Conservation (phyloP, 2,329 filamentous ascomycete genomes). For the Hawksworthiomyces lignivorus region DNA sequence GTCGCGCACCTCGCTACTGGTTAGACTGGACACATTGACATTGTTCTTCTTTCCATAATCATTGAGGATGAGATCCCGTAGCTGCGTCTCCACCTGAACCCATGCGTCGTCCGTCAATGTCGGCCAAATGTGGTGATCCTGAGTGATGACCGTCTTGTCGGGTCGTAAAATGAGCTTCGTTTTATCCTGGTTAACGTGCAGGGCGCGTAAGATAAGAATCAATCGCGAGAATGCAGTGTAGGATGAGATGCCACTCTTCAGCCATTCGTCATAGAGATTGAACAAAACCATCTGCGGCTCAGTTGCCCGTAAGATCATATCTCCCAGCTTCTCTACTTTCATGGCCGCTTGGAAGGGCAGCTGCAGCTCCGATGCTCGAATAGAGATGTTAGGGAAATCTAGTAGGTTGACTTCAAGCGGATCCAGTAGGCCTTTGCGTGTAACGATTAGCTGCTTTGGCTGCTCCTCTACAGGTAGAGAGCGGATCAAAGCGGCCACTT, state of each 20-base stretch:
- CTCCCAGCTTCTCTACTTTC: slow-evolving; percentile 98
- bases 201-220: slow-evolving; percentile 82
- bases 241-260: slow-evolving; percentile 87
- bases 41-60: slow-evolving; percentile 99
- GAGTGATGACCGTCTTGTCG: slow-evolving; percentile 96
- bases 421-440: slow-evolving; percentile 92
- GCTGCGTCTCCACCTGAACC: slow-evolving; percentile 98
- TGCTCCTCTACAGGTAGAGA: slow-evolving; percentile 96
- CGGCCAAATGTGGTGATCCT: slow-evolving; percentile 99
- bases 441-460: slow-evolving; percentile 97
- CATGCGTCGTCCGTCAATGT: slow-evolving; percentile 90
- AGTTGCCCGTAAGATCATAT: slow-evolving; percentile 96
- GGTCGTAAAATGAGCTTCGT: slow-evolving; percentile 91
- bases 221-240: slow-evolving; percentile 97
- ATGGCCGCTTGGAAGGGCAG: slow-evolving; percentile 98
- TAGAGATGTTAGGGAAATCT: slow-evolving; percentile 98
- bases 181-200: slow-evolving; percentile 98
- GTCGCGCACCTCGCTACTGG: slow-evolving; percentile 92
- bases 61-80: slow-evolving; percentile 92
- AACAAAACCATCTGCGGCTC: slow-evolving; percentile 99
- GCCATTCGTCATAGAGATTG: slow-evolving; percentile 97
- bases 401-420: slow-evolving; percentile 94
- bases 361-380: slow-evolving; percentile 92
- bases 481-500: slow-evolving; percentile 94
- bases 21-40: slow-evolving; percentile 94